A percentile compares a stretch with the other conserved stretches of the same genome.
phyloP scores from a whole-genome alignment of 169 alveolate genomes.

The Toxoplasma gondii region DNA sequence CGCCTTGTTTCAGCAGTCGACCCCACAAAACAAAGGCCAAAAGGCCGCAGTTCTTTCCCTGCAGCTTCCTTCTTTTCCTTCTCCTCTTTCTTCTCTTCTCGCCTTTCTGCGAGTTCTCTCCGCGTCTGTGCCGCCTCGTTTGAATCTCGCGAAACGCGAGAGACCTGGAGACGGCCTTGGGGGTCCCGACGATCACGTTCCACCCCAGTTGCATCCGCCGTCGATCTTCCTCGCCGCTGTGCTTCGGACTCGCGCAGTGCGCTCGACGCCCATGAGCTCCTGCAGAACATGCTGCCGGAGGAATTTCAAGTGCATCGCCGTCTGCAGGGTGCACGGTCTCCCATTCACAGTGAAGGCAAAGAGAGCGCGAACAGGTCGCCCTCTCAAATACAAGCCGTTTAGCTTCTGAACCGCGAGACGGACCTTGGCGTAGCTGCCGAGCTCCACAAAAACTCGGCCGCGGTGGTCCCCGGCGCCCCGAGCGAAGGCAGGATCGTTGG shows the following conservation, averaged over 20 bases:
- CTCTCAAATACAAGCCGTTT: neutral
- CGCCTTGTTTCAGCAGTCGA: too few relatives aligned
- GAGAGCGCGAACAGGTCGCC: neutral
- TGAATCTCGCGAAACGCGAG: too few relatives aligned
- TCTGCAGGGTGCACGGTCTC: neutral
- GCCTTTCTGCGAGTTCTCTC: too few relatives aligned
- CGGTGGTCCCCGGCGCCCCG: neutral
- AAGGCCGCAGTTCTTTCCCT: too few relatives aligned
- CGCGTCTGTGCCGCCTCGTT: too few relatives aligned
- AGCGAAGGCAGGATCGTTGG: neutral
- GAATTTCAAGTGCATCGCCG: neutral
- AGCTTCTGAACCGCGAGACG: neutral
- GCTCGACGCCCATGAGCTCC: neutral
- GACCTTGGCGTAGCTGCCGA: neutral
- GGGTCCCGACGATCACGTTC: neutral
- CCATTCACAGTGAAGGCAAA: neutral
- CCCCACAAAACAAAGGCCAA: too few relatives aligned
- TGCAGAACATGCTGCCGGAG: constrained; percentile 33
- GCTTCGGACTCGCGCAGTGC: neutral
- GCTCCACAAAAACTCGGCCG: neutral
- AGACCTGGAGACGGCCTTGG: too few relatives aligned
- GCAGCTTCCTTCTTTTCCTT: too few relatives aligned
- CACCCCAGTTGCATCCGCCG: constrained; percentile 33
- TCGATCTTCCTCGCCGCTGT: neutral
- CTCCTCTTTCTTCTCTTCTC: too few relatives aligned